Conservation (phyloP, 208 protist genomes). For the Crithidia bombi region DNA sequence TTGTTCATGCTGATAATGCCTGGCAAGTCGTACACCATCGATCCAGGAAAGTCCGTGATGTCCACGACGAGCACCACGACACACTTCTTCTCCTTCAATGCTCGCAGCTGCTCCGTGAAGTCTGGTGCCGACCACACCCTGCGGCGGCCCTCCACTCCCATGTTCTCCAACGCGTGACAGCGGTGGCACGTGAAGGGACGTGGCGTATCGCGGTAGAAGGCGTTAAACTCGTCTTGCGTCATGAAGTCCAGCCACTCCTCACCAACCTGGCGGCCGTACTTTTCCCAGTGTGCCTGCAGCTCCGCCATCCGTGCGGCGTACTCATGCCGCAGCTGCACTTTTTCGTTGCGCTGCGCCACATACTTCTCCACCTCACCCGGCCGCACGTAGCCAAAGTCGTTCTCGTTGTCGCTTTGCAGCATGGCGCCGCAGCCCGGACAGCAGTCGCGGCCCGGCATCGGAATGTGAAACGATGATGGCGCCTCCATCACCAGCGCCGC, state of each 20-base stretch:
- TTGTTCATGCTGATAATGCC: conserved; percentile 94
- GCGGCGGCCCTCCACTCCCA: conserved; percentile 76
- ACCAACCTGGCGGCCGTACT: conserved; percentile 88
- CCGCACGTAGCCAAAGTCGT: conserved; percentile 82
- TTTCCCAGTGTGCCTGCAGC: conserved; percentile 89
- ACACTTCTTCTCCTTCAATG: conserved; percentile 80
- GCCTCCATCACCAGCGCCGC: conserved; percentile 81
- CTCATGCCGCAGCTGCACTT: conserved; percentile 57
- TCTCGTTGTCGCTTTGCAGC: conserved; percentile 74
- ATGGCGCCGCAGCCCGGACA: conserved; percentile 88
- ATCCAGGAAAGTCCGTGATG: conserved; percentile 91
- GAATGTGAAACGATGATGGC: conserved; percentile 69
- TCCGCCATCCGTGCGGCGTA: conserved; percentile 91
- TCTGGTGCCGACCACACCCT: conserved; percentile 91
- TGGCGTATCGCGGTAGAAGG: conserved; percentile 79
- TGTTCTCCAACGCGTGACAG: conserved; percentile 89
- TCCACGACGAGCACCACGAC: conserved; percentile 92
- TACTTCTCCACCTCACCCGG: conserved; percentile 80
- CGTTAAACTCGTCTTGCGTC: conserved; percentile 93
- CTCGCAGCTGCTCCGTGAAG: conserved; percentile 86
- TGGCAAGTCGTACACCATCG: conserved; percentile 90
- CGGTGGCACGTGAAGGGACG: conserved; percentile 86
- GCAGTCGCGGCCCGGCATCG: conserved; percentile 80
- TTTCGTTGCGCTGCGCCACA: conserved; percentile 57
- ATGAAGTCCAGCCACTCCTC: conserved; percentile 95